These are phyloP conservation scores for Peniophora sp. DNA, from an alignment of 1,284 basidiomycete species.

Conservation along the genomic window DNA sequence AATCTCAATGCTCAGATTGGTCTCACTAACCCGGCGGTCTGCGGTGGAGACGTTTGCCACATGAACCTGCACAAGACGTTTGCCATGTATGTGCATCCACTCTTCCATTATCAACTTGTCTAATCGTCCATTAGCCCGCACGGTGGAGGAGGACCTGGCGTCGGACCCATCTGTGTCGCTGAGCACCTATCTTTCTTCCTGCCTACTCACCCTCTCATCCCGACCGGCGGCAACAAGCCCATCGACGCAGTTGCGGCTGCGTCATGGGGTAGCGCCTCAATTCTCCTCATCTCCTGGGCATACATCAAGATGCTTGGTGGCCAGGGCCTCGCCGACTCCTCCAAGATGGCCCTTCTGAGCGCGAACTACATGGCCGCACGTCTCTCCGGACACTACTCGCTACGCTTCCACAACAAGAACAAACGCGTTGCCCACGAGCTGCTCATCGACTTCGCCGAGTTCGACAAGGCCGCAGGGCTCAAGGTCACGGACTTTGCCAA, in stretches of 20 bases:
- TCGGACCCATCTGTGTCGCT: slow-evolving; percentile 92
- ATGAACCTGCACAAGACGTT: slow-evolving; percentile 98
- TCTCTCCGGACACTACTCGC: slow-evolving; percentile 78
- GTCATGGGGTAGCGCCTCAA: slow-evolving; percentile 91
- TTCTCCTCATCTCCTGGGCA: slow-evolving; percentile 96
- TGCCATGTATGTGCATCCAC: slow-evolving; percentile 76
- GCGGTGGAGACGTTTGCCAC: slow-evolving; percentile 97
- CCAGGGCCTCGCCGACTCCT: slow-evolving; percentile 76
- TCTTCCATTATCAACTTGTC: slow-evolving; percentile 10
- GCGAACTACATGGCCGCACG: slow-evolving; percentile 97
- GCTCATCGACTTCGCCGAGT: slow-evolving; percentile 91
- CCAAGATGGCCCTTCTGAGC: slow-evolving; percentile 83
- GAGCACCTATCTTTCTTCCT: slow-evolving; percentile 93
- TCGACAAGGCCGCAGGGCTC: slow-evolving; percentile 81
- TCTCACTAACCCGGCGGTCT: slow-evolving; percentile 89
- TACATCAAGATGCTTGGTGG: slow-evolving; percentile 98
- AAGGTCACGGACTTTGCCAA: slow-evolving; percentile 97
- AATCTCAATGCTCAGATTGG: slow-evolving; percentile 97
- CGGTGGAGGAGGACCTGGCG: slow-evolving; percentile 94
- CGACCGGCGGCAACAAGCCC: slow-evolving; percentile 61
- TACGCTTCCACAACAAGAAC: slow-evolving; percentile 88
- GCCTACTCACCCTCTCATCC: slow-evolving; percentile 81
- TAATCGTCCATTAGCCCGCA: slow-evolving; percentile 60
- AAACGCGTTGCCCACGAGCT: slow-evolving; percentile 94
- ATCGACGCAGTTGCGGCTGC: slow-evolving; percentile 89